Evolutionary conservation across 2,329 filamentous ascomycete genomes (phyloP), one percentile per base, ranked within the genome.

Genomic region (Neodidymelliopsis sp.): DNA sequence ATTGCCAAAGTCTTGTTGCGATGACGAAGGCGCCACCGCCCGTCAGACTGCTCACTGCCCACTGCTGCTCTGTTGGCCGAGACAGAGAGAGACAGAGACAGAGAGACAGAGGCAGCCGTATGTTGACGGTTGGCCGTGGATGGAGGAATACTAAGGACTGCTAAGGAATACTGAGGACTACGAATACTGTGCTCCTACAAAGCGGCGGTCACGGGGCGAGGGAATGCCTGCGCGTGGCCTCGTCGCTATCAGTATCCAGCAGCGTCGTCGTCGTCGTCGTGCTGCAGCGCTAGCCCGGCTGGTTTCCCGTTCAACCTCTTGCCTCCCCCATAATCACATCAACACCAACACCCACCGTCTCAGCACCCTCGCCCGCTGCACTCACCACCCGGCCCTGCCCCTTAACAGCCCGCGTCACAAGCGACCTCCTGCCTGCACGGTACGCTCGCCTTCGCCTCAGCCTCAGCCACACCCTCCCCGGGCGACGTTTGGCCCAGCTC

Each of bases 401-500:
- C 40, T 35, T 43, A 41, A 16, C 40, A 29, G 47, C 47, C 19
- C 39, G 39, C 23, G 35, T 47, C 33, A 28, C 44, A 35, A n/a
- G 43, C 49, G 25, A 24, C 30, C 28, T 16, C 28, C 30, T 44
- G 31, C 19, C 23, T 52, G 36, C 28, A 49, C 29, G 46, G 51
- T 50, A 44, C 36, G 36, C 43, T 35, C 30, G 41, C 46, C 12
- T 36, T 42, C 52, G 30, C 40, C 48, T 49, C 55, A 49, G 41
- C 46, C 12, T 36, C 44, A 53, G 30, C 40, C 48, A 50, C 55
- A 49, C 36, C 43, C 42, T 44, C 38, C 42, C 43, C 51, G 27
- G 28, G 54, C 52, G 37, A 45, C 37, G 35, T 52, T 49, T 44
- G 51, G 47, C 56, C 29, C 59, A 54, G 60, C 60, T 59, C 57